Evolutionary conservation across 1,139 yeast genomes (phyloP).

Genomic region (Eremothecium sinecaudum): DNA sequence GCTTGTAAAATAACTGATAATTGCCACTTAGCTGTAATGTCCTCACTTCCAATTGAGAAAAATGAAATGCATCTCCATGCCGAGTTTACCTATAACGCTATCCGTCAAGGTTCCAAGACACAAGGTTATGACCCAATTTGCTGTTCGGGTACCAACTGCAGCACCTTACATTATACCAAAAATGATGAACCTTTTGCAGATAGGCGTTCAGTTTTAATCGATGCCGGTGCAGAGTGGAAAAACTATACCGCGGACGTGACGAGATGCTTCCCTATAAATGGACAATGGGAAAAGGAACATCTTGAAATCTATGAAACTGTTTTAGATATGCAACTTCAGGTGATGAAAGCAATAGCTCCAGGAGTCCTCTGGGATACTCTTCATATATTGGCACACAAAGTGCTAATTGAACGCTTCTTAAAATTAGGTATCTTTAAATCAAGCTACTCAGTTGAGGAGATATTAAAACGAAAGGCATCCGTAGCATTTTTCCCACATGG

Average conservation of each 20-base stretch:
- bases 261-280: conserved; percentile 85
- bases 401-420: conserved; percentile 63
- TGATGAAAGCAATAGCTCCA: conserved; percentile 64
- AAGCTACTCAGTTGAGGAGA: conserved; percentile 53
- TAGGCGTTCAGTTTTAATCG: conserved; percentile 65
- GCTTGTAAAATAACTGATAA: conserved; percentile 82
- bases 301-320: conserved; percentile 77
- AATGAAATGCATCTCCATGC: conserved; percentile 93
- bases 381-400: conserved; percentile 69
- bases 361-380: conserved; percentile 81
- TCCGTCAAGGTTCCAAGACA: conserved; percentile 84
- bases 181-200: conserved; percentile 61
- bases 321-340: conserved; percentile 65
- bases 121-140: conserved; percentile 93
- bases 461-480: conserved; percentile 59
- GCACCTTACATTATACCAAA: conserved; percentile 81
- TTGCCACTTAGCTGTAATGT: conserved; percentile 86
- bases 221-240: conserved; percentile 97
- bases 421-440: conserved; percentile 65
- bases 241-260: conserved; percentile 92
- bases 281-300: conserved; percentile 84
- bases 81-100: conserved; percentile 85
- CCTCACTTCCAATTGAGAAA: conserved; percentile 77
- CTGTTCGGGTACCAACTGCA: conserved; percentile 86
- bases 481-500: conserved; percentile 91